Conservation (phyloP, 768 basidiomycete genomes). For the Lyophyllum shimeji region DNA sequence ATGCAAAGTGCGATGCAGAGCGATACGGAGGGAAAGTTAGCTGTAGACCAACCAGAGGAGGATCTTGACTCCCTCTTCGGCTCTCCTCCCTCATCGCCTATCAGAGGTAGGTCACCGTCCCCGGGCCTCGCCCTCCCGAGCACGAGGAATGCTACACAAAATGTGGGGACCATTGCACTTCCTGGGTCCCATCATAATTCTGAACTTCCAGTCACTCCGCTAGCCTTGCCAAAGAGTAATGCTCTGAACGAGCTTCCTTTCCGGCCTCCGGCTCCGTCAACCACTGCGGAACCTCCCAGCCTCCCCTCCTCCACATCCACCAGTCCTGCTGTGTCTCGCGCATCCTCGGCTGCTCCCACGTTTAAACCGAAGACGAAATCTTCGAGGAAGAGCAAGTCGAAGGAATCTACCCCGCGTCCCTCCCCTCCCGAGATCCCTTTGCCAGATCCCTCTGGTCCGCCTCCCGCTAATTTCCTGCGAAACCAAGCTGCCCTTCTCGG, state of each 20-base stretch:
- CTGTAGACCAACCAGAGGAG: conserved; percentile 26
- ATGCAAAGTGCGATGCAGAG: conserved; percentile 20
- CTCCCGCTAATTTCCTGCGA: conserved; percentile 69
- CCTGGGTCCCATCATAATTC: conserved; percentile 89
- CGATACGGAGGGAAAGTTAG: conserved; percentile 12
- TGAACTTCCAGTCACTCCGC: conserved; percentile 81
- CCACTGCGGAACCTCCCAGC: conserved; percentile 5
- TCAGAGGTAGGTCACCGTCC: conserved; percentile 73
- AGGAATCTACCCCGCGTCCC: conserved; percentile 44
- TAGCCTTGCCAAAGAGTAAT: conserved; percentile 63
- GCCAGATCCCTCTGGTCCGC: conserved; percentile 60
- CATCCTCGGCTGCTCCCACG: conserved; percentile 23
- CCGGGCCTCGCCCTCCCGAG: conserved; percentile 60
- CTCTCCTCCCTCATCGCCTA: conserved; percentile 71
- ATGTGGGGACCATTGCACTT: conserved; percentile 98
- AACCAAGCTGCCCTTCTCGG: conserved; percentile 74
- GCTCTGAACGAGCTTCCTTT: conserved; percentile 27
- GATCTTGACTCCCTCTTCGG: conserved; percentile 81
- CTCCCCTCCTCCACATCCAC: conserved; percentile 11
- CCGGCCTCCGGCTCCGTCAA: conserved; percentile 36
- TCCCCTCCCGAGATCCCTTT: conserved; percentile 57
- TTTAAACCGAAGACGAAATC: conserved; percentile 31
- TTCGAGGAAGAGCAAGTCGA: conserved; percentile 32
- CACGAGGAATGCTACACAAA: conserved; percentile 57
- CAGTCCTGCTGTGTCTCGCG: conserved; percentile 15